phyloP scores from a whole-genome alignment of 2,329 filamentous ascomycete genomes.

The Ceratocystis eucalypticola region DNA sequence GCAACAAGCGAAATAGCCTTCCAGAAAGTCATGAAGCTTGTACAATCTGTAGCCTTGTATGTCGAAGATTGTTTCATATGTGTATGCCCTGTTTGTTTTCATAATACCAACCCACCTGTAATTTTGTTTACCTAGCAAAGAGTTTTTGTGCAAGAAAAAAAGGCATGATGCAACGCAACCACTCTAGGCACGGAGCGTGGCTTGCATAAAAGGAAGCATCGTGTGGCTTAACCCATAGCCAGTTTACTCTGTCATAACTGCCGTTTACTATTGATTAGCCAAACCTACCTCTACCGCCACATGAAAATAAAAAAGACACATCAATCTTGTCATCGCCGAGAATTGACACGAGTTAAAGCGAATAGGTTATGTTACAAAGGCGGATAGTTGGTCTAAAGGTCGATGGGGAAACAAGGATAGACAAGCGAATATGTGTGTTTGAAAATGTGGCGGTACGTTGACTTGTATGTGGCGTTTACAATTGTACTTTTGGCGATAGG shows the following conservation, averaged over 20 bases:
- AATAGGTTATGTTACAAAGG: neutral
- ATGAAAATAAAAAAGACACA: neutral
- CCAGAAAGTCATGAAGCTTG: too few species aligned
- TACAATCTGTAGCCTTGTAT: too few species aligned
- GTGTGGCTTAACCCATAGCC: neutral
- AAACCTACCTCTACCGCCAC: neutral
- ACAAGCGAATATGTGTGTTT: neutral
- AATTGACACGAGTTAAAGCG: neutral
- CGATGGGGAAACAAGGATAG: neutral
- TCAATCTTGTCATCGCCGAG: neutral
- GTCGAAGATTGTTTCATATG: too few species aligned
- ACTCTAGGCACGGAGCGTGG: neutral
- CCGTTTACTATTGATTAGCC: too few species aligned
- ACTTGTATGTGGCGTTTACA: constrained; percentile 10
- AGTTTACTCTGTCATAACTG: neutral
- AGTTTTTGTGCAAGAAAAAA: too few species aligned
- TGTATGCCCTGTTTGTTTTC: too few species aligned
- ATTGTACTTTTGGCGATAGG: neutral
- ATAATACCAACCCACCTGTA: neutral
- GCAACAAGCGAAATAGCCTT: too few species aligned
- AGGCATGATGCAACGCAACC: neutral
- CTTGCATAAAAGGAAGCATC: neutral
- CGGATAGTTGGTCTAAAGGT: neutral
- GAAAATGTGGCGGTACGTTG: constrained; percentile 8
- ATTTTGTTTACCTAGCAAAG: neutral